These are phyloP conservation scores for Naegleria fowleri DNA, from an alignment of 208 protist genomes.

Conservation along the genomic window DNA sequence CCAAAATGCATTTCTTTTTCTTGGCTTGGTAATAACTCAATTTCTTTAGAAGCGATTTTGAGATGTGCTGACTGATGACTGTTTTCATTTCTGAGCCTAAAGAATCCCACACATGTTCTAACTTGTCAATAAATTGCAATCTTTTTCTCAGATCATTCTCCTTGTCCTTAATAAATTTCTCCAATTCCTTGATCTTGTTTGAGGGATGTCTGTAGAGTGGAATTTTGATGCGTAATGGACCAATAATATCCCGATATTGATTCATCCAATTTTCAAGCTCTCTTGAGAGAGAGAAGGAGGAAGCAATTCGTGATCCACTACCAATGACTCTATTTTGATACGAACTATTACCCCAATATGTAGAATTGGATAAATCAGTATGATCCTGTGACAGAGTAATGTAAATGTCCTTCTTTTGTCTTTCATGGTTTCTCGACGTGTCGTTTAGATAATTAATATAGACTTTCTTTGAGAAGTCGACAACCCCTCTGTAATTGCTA, in stretches of 20 bases:
- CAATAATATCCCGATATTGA: neutral
- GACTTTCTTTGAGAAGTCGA: neutral
- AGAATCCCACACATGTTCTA: neutral
- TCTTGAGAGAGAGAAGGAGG: too few species aligned
- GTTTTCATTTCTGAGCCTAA: neutral
- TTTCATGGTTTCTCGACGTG: neutral
- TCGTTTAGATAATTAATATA: neutral
- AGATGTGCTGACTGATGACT: neutral
- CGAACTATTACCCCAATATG: neutral
- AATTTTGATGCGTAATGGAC: neutral
- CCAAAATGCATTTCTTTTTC: neutral
- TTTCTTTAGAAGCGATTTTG: neutral
- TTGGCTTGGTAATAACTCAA: neutral
- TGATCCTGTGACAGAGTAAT: neutral
- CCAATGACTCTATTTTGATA: neutral
- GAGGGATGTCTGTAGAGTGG: conserved; percentile 4
- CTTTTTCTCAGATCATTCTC: neutral
- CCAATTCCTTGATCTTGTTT: neutral
- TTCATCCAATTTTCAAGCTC: neutral
- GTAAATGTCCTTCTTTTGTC: neutral
- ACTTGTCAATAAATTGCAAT: neutral
- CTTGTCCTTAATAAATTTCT: neutral
- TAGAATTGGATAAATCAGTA: neutral
- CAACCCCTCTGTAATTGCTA: neutral
- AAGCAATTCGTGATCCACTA: neutral